Conservation (phyloP, 192 early-diverging fungal species). For the Podila epicladia region DNA sequence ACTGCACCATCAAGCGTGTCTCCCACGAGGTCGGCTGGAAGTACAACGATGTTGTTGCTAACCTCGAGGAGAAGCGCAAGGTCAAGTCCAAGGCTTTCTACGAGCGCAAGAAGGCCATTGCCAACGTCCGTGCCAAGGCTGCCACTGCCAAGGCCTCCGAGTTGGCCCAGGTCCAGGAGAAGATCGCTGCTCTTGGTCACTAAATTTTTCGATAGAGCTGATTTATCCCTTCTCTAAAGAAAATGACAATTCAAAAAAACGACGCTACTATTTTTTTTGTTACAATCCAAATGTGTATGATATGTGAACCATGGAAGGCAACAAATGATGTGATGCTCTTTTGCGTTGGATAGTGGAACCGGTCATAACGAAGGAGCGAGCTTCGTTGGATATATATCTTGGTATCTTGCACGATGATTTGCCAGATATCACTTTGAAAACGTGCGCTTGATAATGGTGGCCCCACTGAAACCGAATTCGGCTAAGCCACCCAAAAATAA, state of each 20-base stretch:
- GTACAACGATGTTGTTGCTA: slow-evolving; percentile 96
- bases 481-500: neutral
- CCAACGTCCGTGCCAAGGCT: slow-evolving; percentile 73
- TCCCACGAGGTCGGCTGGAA: slow-evolving; percentile 99
- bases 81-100: slow-evolving; percentile 92
- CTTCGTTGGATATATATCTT: no score
- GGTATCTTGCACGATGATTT: no score
- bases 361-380: no score
- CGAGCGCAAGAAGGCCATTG: slow-evolving; percentile 87
- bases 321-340: no score
- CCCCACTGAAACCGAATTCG: no score
- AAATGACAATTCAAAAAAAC: slow-evolving; percentile 24
- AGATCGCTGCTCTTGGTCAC: slow-evolving; percentile 73
- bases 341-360: no score
- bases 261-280: neutral
- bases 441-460: no score
- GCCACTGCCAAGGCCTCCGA: slow-evolving; percentile 55
- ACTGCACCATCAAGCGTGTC: slow-evolving; percentile 93
- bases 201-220: slow-evolving; percentile 38
- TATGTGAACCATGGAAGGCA: no score
- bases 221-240: slow-evolving; percentile 10
- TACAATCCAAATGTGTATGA: no score
- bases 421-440: no score
- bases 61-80: slow-evolving; percentile 99
- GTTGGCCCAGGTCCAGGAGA: slow-evolving; percentile 64